Percentiles rank a stretch among this genome's conserved stretches.
Conservation (phyloP, 192 early-diverging fungal species). For the Phlyctochytrium bullatum region DNA sequence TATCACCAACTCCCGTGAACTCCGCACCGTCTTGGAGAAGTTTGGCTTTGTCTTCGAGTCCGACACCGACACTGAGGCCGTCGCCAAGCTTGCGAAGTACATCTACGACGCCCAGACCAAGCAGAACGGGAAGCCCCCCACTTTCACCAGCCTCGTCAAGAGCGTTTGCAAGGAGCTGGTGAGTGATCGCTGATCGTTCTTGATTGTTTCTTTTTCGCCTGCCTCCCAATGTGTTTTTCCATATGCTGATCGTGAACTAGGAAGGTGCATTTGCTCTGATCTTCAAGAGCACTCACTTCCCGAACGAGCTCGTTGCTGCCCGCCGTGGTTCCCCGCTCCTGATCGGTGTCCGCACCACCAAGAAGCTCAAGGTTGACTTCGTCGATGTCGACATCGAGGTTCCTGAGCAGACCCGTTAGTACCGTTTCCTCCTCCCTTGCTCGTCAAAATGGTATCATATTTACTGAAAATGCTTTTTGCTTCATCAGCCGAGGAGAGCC, state of each 20-base stretch:
- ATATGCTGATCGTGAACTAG: too few relatives aligned
- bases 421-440: too few relatives aligned
- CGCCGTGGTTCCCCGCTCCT: conserved; percentile 62
- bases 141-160: conserved; percentile 58
- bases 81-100: conserved; percentile 65
- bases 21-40: conserved; percentile 58
- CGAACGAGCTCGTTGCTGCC: conserved; percentile 56
- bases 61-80: conserved; percentile 64
- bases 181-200: conserved; percentile 11
- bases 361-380: conserved; percentile 68
- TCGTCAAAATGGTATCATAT: not conserved
- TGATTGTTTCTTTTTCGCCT: not conserved
- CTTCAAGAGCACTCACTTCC: conserved; percentile 59
- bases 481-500: conserved; percentile 12
- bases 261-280: conserved; percentile 64
- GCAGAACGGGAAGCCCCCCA: conserved; percentile 32
- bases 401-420: conserved; percentile 4
- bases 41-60: conserved; percentile 81
- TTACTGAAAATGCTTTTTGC: not conserved
- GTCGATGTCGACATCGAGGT: conserved; percentile 58
- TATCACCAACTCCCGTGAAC: conserved; percentile 65
- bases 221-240: too few relatives aligned
- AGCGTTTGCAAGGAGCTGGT: conserved; percentile 62
- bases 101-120: conserved; percentile 58
- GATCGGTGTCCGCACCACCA: conserved; percentile 60